Evolutionary conservation across 2,329 filamentous ascomycete species (phyloP), one percentile per base, ranked within the genome.

Genomic region (Lachnellula subtilissima): DNA sequence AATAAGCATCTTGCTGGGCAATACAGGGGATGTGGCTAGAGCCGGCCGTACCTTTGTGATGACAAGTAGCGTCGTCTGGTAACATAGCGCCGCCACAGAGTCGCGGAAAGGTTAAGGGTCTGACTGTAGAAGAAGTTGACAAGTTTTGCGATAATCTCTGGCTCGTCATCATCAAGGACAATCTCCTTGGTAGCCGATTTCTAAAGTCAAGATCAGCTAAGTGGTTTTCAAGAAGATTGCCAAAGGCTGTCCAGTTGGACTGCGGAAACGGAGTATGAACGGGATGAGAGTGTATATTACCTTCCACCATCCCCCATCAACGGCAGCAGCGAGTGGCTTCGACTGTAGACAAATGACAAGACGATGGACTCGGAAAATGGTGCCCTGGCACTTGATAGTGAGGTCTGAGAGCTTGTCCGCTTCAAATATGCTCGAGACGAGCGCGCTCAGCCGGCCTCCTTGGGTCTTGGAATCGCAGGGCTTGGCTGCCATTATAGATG

Each of bases 71-170:
- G 4, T 40, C 37, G 14, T n/a, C 37, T 8, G n/a, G 14, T 40
- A 1, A 8, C 7, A 5, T 2, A 7, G 14, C n/a, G 14, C 14
- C 37, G 14, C n/a, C n/a, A n/a, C 37, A 19, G 12, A 22, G n/a
- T 22, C 5, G 11, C 5, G 1, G 15, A 19, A 4, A 19, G 0
- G 42, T 12, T 5, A 14, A 22, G 19, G 42, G n/a, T 19, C 12
- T 23, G 8, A 4, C 11, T 39, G 73, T 94, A 94, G 53, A 92
- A 82, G 71, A 84, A 94, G 70, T 92, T 86, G 63, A 93, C 79
- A 64, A 91, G 88, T 69, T 83, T 88, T 55, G 87, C 84, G 55
- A 89, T 84, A 19, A 88, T 84, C 59, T 88, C 84, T 43, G 87
- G 72, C 61, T 89, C 80, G 60, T 89, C 86, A 58, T 78, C 73